These are phyloP conservation scores for Rubus idaeus DNA, from an alignment of 306 rosid genomes.

Conservation along the genomic window DNA sequence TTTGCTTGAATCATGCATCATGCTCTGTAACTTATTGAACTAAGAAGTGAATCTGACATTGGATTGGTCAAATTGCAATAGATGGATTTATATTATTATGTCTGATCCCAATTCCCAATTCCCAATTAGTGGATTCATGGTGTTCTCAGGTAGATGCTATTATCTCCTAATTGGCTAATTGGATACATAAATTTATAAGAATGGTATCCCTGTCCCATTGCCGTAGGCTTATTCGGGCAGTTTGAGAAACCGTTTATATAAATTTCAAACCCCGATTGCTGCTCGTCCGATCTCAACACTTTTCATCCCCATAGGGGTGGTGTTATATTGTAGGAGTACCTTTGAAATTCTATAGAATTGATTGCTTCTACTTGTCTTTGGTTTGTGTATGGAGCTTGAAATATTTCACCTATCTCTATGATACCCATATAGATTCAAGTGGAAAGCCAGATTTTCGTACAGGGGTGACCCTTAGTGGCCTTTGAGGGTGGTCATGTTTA, in stretches of 20 bases:
- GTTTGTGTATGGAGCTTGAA: neutral
- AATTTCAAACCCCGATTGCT: neutral
- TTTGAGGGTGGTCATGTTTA: neutral
- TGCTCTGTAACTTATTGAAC: neutral
- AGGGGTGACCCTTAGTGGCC: neutral
- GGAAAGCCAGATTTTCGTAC: neutral
- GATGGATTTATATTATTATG: neutral
- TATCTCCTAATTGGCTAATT: neutral
- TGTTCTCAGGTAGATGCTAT: neutral
- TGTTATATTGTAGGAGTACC: neutral
- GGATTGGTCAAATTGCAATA: neutral
- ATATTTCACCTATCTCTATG: neutral
- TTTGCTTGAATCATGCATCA: neutral
- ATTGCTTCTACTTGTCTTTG: neutral
- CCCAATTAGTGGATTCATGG: neutral
- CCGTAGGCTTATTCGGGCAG: neutral
- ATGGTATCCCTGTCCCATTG: neutral
- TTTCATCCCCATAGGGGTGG: neutral
- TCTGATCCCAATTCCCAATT: neutral
- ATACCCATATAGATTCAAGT: neutral
- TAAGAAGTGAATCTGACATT: neutral
- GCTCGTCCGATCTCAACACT: neutral
- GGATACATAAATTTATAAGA: neutral
- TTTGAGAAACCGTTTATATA: too few relatives aligned
- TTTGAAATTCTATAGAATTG: neutral